Conservation (phyloP, 2,329 filamentous ascomycete genomes). For the Gaeumannomyces tritici region DNA sequence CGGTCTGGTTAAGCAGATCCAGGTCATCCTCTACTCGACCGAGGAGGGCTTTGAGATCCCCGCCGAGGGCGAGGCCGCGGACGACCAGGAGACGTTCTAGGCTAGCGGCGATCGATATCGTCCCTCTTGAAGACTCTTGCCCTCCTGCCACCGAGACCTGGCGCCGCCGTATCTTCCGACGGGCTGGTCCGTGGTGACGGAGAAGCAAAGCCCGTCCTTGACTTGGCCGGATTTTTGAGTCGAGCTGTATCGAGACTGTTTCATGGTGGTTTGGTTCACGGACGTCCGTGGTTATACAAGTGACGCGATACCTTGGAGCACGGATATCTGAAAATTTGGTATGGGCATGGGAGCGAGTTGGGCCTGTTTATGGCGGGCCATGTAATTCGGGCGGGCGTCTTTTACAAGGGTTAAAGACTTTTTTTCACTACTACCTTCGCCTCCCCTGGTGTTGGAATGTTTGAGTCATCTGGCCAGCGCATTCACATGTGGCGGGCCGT, state of each 20-base stretch:
- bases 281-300: not conserved
- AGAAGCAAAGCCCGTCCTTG: not conserved
- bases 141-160: not conserved
- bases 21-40: conserved; percentile 93
- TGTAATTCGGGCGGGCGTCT: not conserved
- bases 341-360: not conserved
- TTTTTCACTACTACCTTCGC: not conserved
- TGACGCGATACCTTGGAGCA: not conserved
- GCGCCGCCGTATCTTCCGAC: not conserved
- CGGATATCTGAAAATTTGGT: not conserved
- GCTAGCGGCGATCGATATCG: not conserved
- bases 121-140: not conserved
- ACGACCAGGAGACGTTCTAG: conserved; percentile 75
- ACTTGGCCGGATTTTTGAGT: not conserved
- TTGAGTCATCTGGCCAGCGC: not conserved
- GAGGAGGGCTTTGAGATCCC: conserved; percentile 91
- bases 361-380: not conserved
- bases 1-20: conserved; percentile 88
- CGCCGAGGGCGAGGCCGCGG: conserved; percentile 59
- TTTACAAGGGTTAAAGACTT: not conserved
- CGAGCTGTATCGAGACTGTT: not conserved
- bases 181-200: not conserved
- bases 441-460: not conserved
- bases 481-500: not conserved
- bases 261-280: not conserved